Evolutionary conservation across 331 rosid genomes (phyloP), one percentile per base, ranked within the genome.

Genomic region (Malus hybrid): DNA sequence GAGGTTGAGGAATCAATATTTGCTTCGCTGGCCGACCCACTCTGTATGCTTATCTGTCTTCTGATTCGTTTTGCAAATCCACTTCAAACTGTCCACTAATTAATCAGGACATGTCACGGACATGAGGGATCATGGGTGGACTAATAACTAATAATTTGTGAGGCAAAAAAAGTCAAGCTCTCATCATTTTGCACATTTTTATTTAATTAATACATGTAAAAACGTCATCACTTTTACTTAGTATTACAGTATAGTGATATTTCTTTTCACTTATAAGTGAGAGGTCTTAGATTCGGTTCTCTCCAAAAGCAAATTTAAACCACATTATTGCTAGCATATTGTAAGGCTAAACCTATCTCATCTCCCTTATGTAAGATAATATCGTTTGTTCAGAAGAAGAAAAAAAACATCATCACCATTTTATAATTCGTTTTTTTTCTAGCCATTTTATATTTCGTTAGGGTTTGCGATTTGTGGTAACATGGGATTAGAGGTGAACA

Each of bases 151-250:
- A 0, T 7, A 20, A 65, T 33, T 65, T 33, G 4, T 33, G 48
- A 10, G 48, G 48, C 2, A 8, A 32, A 33, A 33, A 32, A 33
- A 19, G 46, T 65, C 28, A 5, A 16, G 15, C 1, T 18, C 44
- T 65, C 48, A 65, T 19, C 69, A 42, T 44, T 73, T 39, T 36
- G 60, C 68, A 55, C 70, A 15, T 8, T 73, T 73, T 36, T 10
- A 39, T 73, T 59, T 15, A 72, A 14, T 50, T 50, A 50, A 50
- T 15, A 19, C 46, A 60, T 3, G 62, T 3, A 34, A 31, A 39
- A 15, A 36, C 69, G 14, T 24, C 9, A 73, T 73, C 19, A 24
- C 0, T 0, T 3, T 2, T 39, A 39, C 4, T 39, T 39, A 9
- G 4, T 39, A 39, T 39, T 39, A 39, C 4, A 0, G 11, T 39